These are phyloP conservation scores for Cladophialophora yegresii DNA, from an alignment of 2,329 filamentous ascomycete genomes.

Conservation along the genomic window DNA sequence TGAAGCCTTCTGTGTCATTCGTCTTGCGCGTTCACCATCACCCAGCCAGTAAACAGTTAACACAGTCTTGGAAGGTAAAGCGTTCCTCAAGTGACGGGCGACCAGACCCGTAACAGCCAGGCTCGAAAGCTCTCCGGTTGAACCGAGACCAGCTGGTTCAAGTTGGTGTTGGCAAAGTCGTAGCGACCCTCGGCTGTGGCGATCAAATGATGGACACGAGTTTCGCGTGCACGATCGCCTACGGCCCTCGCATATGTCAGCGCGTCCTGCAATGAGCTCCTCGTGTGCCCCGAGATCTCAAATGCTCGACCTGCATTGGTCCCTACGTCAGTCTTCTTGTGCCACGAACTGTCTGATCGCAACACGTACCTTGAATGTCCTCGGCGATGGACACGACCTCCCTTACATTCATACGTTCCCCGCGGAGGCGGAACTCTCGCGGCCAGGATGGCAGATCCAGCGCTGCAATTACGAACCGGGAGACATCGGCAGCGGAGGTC, in stretches of 20 bases:
- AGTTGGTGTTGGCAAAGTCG: slow-evolving; percentile 61
- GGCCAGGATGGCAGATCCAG: slow-evolving; percentile 69
- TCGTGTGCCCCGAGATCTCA: slow-evolving; percentile 36
- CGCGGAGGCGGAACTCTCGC: slow-evolving; percentile 66
- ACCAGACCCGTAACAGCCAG: slow-evolving; percentile 58
- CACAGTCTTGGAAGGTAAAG: background rate
- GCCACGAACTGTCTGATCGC: background rate
- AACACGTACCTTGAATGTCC: slow-evolving; percentile 49
- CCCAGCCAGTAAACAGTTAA: too few species aligned
- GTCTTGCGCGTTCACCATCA: too few species aligned
- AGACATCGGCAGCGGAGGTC: slow-evolving; percentile 70
- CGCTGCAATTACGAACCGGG: slow-evolving; percentile 66
- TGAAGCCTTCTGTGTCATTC: too few species aligned
- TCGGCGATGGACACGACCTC: slow-evolving; percentile 61
- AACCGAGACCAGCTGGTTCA: slow-evolving; percentile 58
- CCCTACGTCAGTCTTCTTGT: slow-evolving; percentile 12
- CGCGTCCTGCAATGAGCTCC: slow-evolving; percentile 36
- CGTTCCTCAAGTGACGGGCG: slow-evolving; percentile 15
- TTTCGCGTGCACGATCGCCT: slow-evolving; percentile 44
- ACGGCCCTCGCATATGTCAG: slow-evolving; percentile 38
- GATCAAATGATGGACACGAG: slow-evolving; percentile 60
- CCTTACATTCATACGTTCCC: slow-evolving; percentile 64
- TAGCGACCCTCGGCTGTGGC: slow-evolving; percentile 70
- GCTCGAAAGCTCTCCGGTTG: slow-evolving; percentile 55
- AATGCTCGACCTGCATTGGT: slow-evolving; percentile 33